A percentile compares a stretch with the other conserved stretches of the same genome.
phyloP scores from a whole-genome alignment of 75 land plant species.

The Cryptomeria japonica region DNA sequence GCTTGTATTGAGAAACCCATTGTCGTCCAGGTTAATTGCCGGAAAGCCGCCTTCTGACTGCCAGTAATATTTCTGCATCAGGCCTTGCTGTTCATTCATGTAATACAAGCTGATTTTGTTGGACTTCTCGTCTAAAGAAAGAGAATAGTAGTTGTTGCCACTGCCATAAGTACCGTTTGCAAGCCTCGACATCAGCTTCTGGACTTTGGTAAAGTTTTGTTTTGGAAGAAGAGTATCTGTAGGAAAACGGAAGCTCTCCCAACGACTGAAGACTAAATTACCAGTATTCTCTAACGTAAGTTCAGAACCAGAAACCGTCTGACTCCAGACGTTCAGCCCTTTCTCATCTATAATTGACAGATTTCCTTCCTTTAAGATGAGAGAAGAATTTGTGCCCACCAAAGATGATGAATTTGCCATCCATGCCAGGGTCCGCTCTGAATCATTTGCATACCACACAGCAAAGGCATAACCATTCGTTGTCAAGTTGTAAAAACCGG shows the following conservation, averaged over 20 bases:
- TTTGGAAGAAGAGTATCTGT: background rate
- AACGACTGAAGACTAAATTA: background rate
- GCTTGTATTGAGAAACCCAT: background rate
- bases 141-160: background rate
- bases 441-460: constrained; percentile 28
- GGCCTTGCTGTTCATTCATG: background rate
- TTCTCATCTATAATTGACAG: background rate
- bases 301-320: background rate
- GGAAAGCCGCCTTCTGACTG: background rate
- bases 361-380: constrained; percentile 1
- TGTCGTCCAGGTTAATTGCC: background rate
- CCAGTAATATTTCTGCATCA: background rate
- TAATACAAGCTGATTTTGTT: background rate
- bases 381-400: constrained; percentile 7
- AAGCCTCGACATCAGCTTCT: background rate
- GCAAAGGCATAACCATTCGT: constrained; percentile 29
- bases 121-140: background rate
- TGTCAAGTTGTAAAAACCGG: constrained; percentile 25
- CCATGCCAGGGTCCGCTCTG: constrained; percentile 26
- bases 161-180: background rate
- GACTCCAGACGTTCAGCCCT: background rate
- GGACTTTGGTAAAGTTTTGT: background rate
- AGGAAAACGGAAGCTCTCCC: background rate
- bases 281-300: background rate
- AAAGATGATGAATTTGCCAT: constrained; percentile 3